Percentiles rank a stretch among this genome's conserved stretches.
These are phyloP conservation scores for Amyloporia xantha DNA, from an alignment of 768 basidiomycete genomes.

Conservation along the genomic window DNA sequence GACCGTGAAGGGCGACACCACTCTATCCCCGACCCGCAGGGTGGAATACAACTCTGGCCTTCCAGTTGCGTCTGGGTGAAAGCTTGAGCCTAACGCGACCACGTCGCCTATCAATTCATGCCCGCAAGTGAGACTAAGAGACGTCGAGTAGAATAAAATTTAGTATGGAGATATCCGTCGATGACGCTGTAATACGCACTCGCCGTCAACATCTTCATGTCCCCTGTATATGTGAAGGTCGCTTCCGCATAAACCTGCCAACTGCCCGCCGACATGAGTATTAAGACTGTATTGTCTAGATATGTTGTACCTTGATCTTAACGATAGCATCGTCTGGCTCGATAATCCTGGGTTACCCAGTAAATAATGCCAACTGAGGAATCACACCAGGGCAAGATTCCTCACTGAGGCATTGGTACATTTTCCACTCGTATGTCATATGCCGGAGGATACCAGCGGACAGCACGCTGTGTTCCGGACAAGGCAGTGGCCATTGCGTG, in stretches of 20 bases:
- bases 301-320: conserved; percentile 51
- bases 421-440: conserved; percentile 67
- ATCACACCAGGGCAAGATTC: too few species aligned
- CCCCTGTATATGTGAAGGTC: conserved; percentile 75
- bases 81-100: conserved; percentile 57
- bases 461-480: conserved; percentile 29
- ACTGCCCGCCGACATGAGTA: conserved; percentile 28
- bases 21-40: conserved; percentile 66
- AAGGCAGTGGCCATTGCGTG: too few species aligned
- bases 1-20: conserved; percentile 76
- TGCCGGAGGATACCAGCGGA: conserved; percentile 62
- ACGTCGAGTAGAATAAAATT: too few species aligned
- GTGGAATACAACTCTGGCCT: conserved; percentile 58
- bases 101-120: conserved; percentile 79
- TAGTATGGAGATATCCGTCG: not conserved
- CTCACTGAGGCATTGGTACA: conserved; percentile 47
- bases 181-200: conserved; percentile 33
- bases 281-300: not conserved
- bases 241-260: conserved; percentile 64
- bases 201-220: conserved; percentile 42
- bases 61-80: conserved; percentile 33
- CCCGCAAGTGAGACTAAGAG: conserved; percentile 54
- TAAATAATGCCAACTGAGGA: too few species aligned
- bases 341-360: conserved; percentile 58
- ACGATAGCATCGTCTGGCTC: conserved; percentile 76